Base-by-base conservation (phyloP, 2,329 filamentous ascomycete genomes). In the Talaromyces rugulosus region DNA sequence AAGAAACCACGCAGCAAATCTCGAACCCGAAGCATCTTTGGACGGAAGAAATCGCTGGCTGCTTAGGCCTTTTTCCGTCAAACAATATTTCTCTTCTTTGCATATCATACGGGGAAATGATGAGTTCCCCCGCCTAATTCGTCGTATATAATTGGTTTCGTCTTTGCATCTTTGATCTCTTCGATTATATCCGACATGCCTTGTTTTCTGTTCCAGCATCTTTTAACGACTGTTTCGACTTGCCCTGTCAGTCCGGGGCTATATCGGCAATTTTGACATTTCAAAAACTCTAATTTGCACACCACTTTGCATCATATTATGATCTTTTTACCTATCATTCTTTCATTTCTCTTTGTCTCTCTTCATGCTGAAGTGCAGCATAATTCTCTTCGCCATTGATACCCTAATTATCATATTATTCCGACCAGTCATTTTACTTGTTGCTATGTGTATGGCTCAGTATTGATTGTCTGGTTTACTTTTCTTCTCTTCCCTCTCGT, bases 1-100 rank as follows among this genome's bases (percentile, higher is more conserved):
- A 90, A 89, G 75, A 91, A 90, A 73, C 71, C 81, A 47, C 85
- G 89, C 64, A 90, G 89, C 77, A 94, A 93, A 78, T 92, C 89
- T 31, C 87, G 88, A 65, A 87, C 89, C 56, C 83, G 90, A 68
- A 86, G 85, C 64, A 88, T 94, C 69, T 94, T 94, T 75, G 83
- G 87, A 65, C 80, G 83, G 66, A 87, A 86, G 74, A 81, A 83
- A 28, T 40, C 71, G 44, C 63, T 27, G 23, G n/a, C 61, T 54
- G 42, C n/a, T 58, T 56, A 56, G 18, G 16, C 27, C 14, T 7
- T 27, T 31, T 47, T n/a, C 2, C 44, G 8, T 18, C 44, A 18
- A 31, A 30, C 50, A 18, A n/a, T 47, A 58, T 28, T 58, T 47
- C 40, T 18, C 9, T 31, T 55, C 47, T 30, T 34, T 47, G 23